A percentile compares a stretch with the other conserved stretches of the same genome.
Evolutionary conservation across 1,139 yeast species (phyloP).

Genomic region (Ogataea hybrid): DNA sequence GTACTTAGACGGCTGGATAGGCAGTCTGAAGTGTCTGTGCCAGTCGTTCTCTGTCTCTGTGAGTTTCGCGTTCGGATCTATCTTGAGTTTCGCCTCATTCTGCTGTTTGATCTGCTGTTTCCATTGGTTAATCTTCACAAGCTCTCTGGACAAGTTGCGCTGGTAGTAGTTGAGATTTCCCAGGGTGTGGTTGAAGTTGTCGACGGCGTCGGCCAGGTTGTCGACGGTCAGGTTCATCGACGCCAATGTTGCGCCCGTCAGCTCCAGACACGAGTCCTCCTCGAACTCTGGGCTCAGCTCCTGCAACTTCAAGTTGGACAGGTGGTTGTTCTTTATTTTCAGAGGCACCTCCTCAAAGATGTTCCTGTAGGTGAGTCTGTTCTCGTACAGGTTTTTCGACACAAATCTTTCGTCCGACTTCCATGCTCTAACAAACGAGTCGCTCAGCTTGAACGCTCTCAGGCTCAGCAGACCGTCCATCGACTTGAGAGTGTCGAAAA

Average conservation of each 20-base stretch:
- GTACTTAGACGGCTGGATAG: conserved; percentile 73
- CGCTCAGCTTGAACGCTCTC: conserved; percentile 69
- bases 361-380: conserved; percentile 63
- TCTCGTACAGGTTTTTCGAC: conserved; percentile 59
- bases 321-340: conserved; percentile 57
- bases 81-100: conserved; percentile 57
- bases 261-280: conserved; percentile 32
- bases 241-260: conserved; percentile 39
- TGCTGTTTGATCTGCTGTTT: conserved; percentile 68
- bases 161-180: conserved; percentile 82
- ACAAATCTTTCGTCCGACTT: conserved; percentile 55
- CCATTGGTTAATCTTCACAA: conserved; percentile 72
- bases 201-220: conserved; percentile 51
- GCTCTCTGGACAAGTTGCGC: conserved; percentile 72
- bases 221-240: conserved; percentile 47
- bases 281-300: conserved; percentile 20
- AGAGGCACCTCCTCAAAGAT: conserved; percentile 75
- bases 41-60: conserved; percentile 59
- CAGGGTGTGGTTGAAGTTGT: conserved; percentile 77
- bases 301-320: conserved; percentile 36
- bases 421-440: conserved; percentile 53
- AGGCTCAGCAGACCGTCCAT: conserved; percentile 57
- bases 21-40: conserved; percentile 65
- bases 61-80: conserved; percentile 53
- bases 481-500: conserved; percentile 73